phyloP scores from a whole-genome alignment of 139 green algal species.

The Nannochloris sp. region DNA sequence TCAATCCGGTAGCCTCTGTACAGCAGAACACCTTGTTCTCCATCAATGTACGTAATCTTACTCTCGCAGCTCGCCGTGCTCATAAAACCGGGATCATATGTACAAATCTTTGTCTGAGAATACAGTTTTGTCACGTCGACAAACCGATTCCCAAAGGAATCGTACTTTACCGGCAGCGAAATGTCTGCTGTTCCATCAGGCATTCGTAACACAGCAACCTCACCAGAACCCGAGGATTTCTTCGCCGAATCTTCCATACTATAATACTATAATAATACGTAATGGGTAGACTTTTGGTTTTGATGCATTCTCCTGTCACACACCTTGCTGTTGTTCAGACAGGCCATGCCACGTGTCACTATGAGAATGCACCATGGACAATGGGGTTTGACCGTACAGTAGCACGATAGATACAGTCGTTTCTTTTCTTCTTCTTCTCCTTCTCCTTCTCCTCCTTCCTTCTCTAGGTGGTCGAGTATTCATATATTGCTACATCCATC shows the following conservation, averaged over 20 bases:
- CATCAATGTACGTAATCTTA: slow-evolving; percentile 67
- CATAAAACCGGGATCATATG: slow-evolving; percentile 64
- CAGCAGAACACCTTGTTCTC: slow-evolving; percentile 48
- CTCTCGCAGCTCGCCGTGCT: slow-evolving; percentile 54
- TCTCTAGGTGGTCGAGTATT: no score
- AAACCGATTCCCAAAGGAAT: slow-evolving; percentile 29
- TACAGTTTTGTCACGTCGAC: slow-evolving; percentile 43
- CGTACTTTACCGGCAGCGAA: slow-evolving; percentile 25
- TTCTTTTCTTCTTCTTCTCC: no score
- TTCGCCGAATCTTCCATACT: no score
- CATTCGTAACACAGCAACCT: slow-evolving; percentile 20
- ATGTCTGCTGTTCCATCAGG: background rate
- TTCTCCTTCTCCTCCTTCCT: no score
- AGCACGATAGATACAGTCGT: no score
- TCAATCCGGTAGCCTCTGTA: slow-evolving; percentile 63
- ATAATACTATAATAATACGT: no score
- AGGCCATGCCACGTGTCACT: no score
- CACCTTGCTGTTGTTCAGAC: no score
- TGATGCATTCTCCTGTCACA: no score
- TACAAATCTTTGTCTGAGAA: slow-evolving; percentile 49
- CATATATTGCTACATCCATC: no score
- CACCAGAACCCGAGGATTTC: background rate
- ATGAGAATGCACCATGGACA: no score
- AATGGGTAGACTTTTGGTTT: background rate
- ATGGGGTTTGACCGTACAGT: no score